Percentiles rank a stretch among this genome's conserved stretches.
Conservation (phyloP, 306 rosid species). For the Cucurbita argyrosperma region DNA sequence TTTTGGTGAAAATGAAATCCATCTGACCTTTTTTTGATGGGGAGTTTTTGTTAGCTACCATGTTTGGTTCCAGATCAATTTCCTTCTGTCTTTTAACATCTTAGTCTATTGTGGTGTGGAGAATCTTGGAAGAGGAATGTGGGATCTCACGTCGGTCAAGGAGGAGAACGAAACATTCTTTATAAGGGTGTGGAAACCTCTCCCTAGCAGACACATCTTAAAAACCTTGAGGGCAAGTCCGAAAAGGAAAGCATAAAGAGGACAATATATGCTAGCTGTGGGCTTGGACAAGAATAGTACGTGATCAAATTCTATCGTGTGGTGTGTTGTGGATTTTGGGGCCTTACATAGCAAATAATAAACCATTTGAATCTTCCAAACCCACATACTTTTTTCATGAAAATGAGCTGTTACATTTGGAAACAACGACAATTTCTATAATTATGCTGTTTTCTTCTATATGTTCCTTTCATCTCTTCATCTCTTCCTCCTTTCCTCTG, state of each 20-base stretch:
- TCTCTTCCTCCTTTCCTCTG: background rate
- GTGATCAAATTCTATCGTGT: no score
- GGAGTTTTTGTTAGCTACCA: background rate
- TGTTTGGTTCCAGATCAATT: conserved; percentile 2
- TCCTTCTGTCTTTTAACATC: background rate
- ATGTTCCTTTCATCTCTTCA: background rate
- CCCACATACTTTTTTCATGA: background rate
- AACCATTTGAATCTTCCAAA: background rate
- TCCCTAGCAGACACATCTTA: no score
- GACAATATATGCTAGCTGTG: no score
- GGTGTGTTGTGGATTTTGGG: background rate
- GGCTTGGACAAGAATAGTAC: no score
- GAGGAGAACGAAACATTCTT: no score
- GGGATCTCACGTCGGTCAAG: no score
- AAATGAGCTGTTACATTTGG: background rate
- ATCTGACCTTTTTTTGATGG: background rate
- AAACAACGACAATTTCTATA: background rate
- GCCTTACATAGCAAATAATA: background rate
- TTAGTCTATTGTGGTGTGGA: background rate
- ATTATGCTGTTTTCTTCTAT: background rate
- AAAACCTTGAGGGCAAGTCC: no score
- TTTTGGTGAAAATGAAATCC: background rate
- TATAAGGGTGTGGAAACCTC: no score
- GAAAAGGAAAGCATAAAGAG: no score
- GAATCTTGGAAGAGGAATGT: background rate